Conservation (phyloP, 305 asterid species). For the Petunia hybrid region DNA sequence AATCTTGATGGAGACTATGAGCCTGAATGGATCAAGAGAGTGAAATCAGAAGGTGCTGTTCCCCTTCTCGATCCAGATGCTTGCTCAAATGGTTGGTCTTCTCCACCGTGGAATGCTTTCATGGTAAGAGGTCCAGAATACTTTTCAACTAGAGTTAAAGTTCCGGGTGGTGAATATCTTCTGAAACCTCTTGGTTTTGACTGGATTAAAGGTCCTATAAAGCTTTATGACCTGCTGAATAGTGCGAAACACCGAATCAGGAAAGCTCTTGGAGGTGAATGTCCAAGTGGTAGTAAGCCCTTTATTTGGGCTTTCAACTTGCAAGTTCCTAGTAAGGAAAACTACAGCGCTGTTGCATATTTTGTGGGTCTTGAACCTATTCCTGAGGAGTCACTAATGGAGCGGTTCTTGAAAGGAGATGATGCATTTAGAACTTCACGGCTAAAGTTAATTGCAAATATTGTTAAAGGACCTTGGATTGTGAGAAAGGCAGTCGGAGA, state of each 20-base stretch:
- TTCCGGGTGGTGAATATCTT: slow-evolving; percentile 76
- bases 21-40: slow-evolving; percentile 67
- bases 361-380: slow-evolving; percentile 54
- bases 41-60: slow-evolving; percentile 73
- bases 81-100: slow-evolving; percentile 81
- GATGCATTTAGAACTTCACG: slow-evolving; percentile 63
- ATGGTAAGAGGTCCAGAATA: slow-evolving; percentile 83
- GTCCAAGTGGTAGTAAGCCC: slow-evolving; percentile 53
- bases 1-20: slow-evolving; percentile 47
- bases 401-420: slow-evolving; percentile 66
- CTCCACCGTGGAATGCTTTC: slow-evolving; percentile 78
- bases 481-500: slow-evolving; percentile 88
- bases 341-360: slow-evolving; percentile 74
- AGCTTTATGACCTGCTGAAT: slow-evolving; percentile 60
- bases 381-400: slow-evolving; percentile 61
- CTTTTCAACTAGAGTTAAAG: slow-evolving; percentile 62
- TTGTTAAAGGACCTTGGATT: slow-evolving; percentile 87
- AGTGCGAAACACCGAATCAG: slow-evolving; percentile 69
- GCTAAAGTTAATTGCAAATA: slow-evolving; percentile 76
- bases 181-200: slow-evolving; percentile 88
- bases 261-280: slow-evolving; percentile 59
- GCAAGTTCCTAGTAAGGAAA: slow-evolving; percentile 85
- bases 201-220: slow-evolving; percentile 84
- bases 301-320: slow-evolving; percentile 89
- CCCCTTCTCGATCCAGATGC: slow-evolving; percentile 65